Evolutionary conservation across 2,329 filamentous ascomycete species (phyloP), one percentile per base, ranked within the genome.

Genomic region (Paecilomyces sp.): DNA sequence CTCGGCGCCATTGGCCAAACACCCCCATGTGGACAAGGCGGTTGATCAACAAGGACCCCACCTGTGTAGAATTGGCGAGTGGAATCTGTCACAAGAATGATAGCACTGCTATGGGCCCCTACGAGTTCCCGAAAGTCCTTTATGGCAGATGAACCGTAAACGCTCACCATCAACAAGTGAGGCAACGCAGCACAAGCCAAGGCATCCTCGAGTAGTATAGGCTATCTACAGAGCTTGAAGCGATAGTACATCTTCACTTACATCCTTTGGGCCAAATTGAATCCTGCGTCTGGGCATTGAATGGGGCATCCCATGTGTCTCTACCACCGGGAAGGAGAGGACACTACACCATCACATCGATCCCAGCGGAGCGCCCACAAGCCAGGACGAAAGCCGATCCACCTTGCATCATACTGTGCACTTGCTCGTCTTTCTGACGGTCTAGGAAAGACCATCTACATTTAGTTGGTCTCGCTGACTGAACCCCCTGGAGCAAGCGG

Each of bases 1-100:
- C 75, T 74, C 58, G 75, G 75, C 33, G 71, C 72, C 53, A 77
- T 81, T 59, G 75, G 75, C 5, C 75, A 78, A 59, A 81, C 77
- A 33, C 79, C 80, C 24, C 78, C 77, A 25, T 79, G 76, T 63
- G 77, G 78, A 30, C 80, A 83, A 65, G 75, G 75, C 47, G 78
- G 78, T 57, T 80, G 75, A 79, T 67, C n/a, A 18, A 47, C 15
- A 47, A 47, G 18, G 41, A 47, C 6, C 6, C n/a, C 8, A 18
- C n/a, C 6, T 47, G n/a, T 9, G n/a, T 8, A 47, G 41, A 47
- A 47, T 47, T n/a, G 41, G 41, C 15, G 15, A 47, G 41, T 18
- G n/a, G n/a, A 9, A 18, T 47, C 41, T 18, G 41, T 18, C 41
- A 41, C 41, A 47, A 47, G 9, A n/a, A 47, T 5, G n/a, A 8